These are phyloP conservation scores for Chamaenerion angustifolium DNA, from an alignment of 345 rosid species.

Conservation along the genomic window DNA sequence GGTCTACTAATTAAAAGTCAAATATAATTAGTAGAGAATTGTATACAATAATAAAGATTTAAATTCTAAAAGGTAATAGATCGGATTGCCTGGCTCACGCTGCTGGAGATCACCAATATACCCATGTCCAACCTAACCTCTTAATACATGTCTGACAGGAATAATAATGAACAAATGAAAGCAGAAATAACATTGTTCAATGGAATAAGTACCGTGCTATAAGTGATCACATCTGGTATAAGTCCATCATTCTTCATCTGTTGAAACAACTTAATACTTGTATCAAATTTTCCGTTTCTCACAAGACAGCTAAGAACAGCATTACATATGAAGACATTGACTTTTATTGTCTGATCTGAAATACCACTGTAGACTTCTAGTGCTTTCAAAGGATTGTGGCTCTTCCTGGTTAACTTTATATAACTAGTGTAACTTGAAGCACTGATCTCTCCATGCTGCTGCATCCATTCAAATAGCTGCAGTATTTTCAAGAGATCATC, in stretches of 20 bases:
- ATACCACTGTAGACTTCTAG: constrained; percentile 57
- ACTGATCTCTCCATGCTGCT: constrained; percentile 45
- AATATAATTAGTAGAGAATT: no score
- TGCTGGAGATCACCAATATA: no score
- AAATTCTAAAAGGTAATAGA: no score
- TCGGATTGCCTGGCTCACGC: no score
- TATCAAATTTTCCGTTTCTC: constrained; percentile 54
- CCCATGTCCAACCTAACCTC: no score
- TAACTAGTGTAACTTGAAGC: constrained; percentile 63
- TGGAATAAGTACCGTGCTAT: constrained; percentile 44
- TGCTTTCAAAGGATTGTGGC: constrained; percentile 46
- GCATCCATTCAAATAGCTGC: constrained; percentile 96
- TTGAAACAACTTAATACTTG: constrained; percentile 53
- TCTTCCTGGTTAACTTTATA: constrained; percentile 52
- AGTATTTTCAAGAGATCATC: constrained; percentile 11
- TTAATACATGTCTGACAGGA: no score
- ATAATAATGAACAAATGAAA: not conserved
- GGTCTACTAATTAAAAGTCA: no score
- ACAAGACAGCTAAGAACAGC: constrained; percentile 67
- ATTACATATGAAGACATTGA: constrained; percentile 69
- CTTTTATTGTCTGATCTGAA: constrained; percentile 43
- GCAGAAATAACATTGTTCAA: not conserved
- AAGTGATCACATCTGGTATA: constrained; percentile 68
- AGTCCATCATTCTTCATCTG: constrained; percentile 86
- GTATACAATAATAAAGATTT: no score